These are phyloP conservation scores for Starmera quercuum DNA, from an alignment of 805 yeast species.

Conservation along the genomic window DNA sequence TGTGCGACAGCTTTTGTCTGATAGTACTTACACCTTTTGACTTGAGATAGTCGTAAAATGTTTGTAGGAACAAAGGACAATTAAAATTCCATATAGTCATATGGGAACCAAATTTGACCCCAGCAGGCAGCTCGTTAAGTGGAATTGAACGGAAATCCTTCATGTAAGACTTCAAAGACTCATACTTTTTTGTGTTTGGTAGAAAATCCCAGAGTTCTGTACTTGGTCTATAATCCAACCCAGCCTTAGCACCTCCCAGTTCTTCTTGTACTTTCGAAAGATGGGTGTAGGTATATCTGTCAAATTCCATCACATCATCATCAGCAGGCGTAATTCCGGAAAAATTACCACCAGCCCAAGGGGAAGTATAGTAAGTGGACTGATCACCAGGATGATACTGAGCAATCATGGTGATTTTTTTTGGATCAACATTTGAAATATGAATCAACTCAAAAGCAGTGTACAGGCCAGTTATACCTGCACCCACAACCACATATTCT, in stretches of 20 bases:
- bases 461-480: conserved; percentile 64
- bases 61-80: conserved; percentile 53
- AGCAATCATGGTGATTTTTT: conserved; percentile 50
- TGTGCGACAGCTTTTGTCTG: conserved; percentile 40
- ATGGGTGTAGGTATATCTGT: conserved; percentile 48
- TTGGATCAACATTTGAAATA: conserved; percentile 28
- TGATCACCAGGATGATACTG: conserved; percentile 74
- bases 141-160: conserved; percentile 35
- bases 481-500: conserved; percentile 32
- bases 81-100: conserved; percentile 63
- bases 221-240: conserved; percentile 48
- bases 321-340: conserved; percentile 56
- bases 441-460: conserved; percentile 45
- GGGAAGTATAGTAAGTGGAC: conserved; percentile 67
- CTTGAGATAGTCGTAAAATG: conserved; percentile 36
- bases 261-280: conserved; percentile 32
- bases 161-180: conserved; percentile 40
- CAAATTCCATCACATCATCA: conserved; percentile 39
- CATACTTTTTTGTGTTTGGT: conserved; percentile 40
- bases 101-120: conserved; percentile 47
- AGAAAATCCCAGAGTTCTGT: conserved; percentile 49
- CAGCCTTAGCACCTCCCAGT: conserved; percentile 45
- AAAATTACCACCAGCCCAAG: conserved; percentile 71
- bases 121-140: conserved; percentile 36
- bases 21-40: conserved; percentile 43